Percentiles rank a stretch among this genome's conserved stretches.
phyloP scores from a whole-genome alignment of 2,329 filamentous ascomycete species.

The Curvularia sp. region DNA sequence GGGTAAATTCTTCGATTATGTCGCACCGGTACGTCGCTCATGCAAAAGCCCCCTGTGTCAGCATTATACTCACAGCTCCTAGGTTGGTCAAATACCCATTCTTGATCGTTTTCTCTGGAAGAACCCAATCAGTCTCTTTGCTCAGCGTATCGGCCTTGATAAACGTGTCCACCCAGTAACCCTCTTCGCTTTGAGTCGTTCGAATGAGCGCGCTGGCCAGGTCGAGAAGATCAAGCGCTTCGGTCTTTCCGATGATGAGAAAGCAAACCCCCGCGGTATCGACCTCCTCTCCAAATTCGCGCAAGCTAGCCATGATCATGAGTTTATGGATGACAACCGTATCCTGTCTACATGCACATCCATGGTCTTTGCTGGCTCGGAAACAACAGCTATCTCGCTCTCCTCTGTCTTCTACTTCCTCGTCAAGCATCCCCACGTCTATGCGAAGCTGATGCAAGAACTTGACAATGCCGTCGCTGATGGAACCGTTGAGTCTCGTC shows the following conservation, averaged over 20 bases:
- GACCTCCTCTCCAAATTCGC: constrained; percentile 78
- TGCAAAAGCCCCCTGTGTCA: neutral
- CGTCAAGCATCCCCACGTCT: constrained; percentile 66
- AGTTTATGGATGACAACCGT: constrained; percentile 74
- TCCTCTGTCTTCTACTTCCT: constrained; percentile 77
- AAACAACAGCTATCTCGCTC: constrained; percentile 80
- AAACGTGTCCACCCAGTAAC: constrained; percentile 76
- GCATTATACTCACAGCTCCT: constrained; percentile 18
- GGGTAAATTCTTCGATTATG: constrained; percentile 71
- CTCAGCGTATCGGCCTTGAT: constrained; percentile 71
- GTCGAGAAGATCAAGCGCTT: constrained; percentile 57
- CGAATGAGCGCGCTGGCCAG: constrained; percentile 68
- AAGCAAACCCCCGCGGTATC: constrained; percentile 48
- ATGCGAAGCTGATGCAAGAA: constrained; percentile 66
- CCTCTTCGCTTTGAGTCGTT: constrained; percentile 72
- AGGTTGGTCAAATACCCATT: constrained; percentile 77
- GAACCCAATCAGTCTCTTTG: constrained; percentile 74
- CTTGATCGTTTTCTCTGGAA: constrained; percentile 75
- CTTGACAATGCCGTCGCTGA: constrained; percentile 65
- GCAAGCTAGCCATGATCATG: constrained; percentile 70
- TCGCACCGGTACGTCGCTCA: constrained; percentile 65
- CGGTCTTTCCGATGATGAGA: constrained; percentile 47
- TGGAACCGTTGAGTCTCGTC: constrained; percentile 56
- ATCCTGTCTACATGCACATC: constrained; percentile 75
- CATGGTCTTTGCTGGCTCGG: constrained; percentile 76